Evolutionary conservation across 2,329 filamentous ascomycete genomes (phyloP), one percentile per base, ranked within the genome.

Genomic region (Neofusicoccum sp.): DNA sequence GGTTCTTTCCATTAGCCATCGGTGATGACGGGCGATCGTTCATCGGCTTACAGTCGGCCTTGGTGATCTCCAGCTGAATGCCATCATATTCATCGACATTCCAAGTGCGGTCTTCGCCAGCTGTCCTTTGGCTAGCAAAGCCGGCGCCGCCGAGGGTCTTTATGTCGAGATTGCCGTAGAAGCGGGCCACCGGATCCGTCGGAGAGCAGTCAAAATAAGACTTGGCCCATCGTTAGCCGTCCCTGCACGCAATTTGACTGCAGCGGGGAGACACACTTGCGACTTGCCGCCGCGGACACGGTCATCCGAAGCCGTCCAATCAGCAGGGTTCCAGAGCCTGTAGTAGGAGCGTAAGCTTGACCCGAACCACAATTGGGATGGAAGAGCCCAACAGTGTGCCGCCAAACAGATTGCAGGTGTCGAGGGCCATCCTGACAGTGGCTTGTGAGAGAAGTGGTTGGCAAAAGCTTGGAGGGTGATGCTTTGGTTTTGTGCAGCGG

Each of bases 91-190:
- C 71, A 1, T 83, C 84, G 6, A 95, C 76, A 69, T 95, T 84
- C 84, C 89, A 90, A 29, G 77, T 77, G 12, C 81, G 76, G 43
- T 83, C 77, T 6, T 87, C 85, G 43, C 76, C 76, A 3, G 81
- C 82, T 4, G 89, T 92, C 50, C 89, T 85, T 73, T 94, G 92
- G 4, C 88, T 91, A 8, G 91, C 91, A 72, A 96, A 95, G 4
- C 92, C 92, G 0, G 92, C 91, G 34, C 90, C 91, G 31, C 91
- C 91, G 0, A 95, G 85, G 0, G 90, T 87, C 60, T 83, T 83
- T 66, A 89, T 92, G 76, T 95, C 91, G 22, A 95, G 82, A 29
- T 81, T 80, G 2, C 92, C 91, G 66, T 85, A 78, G 77, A 93
- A 93, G 7, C 73, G 75, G 3, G 82, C 85, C 4, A 72, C 74